These are phyloP conservation scores for Anthoceros angustus DNA, from an alignment of 225 moss, liverwort and hornwort species.

Conservation along the genomic window DNA sequence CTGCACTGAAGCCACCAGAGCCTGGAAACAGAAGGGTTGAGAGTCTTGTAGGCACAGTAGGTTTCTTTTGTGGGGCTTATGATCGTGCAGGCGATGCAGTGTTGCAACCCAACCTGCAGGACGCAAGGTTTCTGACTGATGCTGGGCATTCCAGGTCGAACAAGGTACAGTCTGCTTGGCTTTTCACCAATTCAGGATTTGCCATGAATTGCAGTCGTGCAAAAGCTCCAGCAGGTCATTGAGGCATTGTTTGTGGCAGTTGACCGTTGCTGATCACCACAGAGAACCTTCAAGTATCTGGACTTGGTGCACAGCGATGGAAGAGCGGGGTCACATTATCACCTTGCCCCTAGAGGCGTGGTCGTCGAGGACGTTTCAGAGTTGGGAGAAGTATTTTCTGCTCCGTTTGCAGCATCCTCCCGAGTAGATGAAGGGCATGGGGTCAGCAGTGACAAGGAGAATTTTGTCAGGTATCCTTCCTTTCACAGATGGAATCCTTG, in stretches of 20 bases:
- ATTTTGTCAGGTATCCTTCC: too few relatives aligned
- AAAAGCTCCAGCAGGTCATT: neutral
- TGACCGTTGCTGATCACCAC: neutral
- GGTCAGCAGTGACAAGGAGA: too few relatives aligned
- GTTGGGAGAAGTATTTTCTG: neutral
- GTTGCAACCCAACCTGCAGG: too few relatives aligned
- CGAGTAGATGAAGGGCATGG: too few relatives aligned
- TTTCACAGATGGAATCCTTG: too few relatives aligned
- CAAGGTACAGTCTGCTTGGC: neutral
- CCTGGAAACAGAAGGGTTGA: too few relatives aligned
- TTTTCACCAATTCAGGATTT: neutral
- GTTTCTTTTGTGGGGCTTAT: too few relatives aligned
- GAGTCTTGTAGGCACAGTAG: too few relatives aligned
- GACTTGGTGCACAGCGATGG: neutral
- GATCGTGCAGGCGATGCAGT: too few relatives aligned
- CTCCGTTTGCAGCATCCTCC: too few relatives aligned
- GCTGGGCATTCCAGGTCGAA: neutral
- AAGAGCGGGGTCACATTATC: neutral
- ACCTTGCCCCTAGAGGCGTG: neutral
- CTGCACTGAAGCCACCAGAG: too few relatives aligned
- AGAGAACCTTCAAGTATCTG: neutral
- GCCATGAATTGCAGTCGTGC: neutral
- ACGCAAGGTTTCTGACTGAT: too few relatives aligned
- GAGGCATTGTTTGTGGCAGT: neutral
- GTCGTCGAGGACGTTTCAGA: neutral